These are phyloP conservation scores for Polychytrium aggregatum DNA, from an alignment of 192 early-diverging fungal species.

Conservation along the genomic window DNA sequence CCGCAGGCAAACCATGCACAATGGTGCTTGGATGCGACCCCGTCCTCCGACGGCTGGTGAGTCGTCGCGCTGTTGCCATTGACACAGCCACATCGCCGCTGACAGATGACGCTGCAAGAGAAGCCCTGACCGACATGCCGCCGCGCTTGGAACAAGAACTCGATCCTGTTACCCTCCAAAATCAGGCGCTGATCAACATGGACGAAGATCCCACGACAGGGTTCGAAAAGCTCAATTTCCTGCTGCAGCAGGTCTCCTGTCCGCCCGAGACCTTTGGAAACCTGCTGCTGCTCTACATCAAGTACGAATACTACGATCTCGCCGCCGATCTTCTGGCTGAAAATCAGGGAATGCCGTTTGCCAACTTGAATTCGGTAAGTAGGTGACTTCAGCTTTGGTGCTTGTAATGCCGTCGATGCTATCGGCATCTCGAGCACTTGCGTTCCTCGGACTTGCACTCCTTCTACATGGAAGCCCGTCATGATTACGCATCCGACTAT, in stretches of 20 bases:
- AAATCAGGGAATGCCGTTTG: conserved; percentile 18
- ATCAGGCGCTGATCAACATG: conserved; percentile 53
- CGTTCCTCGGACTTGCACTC: too few species aligned
- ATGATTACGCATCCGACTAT: too few species aligned
- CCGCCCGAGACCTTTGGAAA: conserved; percentile 55
- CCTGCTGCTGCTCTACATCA: conserved; percentile 44
- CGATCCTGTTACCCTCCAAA: conserved; percentile 53
- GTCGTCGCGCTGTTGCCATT: too few species aligned
- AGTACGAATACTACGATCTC: conserved; percentile 45
- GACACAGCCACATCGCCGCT: too few species aligned
- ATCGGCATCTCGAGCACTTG: neutral
- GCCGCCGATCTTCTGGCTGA: conserved; percentile 53
- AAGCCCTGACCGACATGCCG: conserved; percentile 58
- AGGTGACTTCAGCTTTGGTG: neutral
- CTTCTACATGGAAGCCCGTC: too few species aligned
- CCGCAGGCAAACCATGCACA: too few species aligned
- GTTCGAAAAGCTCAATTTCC: conserved; percentile 50
- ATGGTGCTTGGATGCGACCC: too few species aligned
- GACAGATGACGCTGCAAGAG: conserved; percentile 46
- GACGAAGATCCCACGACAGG: conserved; percentile 46
- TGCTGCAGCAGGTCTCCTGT: conserved; percentile 40
- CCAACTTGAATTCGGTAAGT: conserved; percentile 22
- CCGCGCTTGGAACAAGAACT: conserved; percentile 48
- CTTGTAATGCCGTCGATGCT: neutral
- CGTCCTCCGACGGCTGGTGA: too few species aligned